These are phyloP conservation scores for Usnea hakonensis DNA, from an alignment of 495 filamentous ascomycete species.

Conservation along the genomic window DNA sequence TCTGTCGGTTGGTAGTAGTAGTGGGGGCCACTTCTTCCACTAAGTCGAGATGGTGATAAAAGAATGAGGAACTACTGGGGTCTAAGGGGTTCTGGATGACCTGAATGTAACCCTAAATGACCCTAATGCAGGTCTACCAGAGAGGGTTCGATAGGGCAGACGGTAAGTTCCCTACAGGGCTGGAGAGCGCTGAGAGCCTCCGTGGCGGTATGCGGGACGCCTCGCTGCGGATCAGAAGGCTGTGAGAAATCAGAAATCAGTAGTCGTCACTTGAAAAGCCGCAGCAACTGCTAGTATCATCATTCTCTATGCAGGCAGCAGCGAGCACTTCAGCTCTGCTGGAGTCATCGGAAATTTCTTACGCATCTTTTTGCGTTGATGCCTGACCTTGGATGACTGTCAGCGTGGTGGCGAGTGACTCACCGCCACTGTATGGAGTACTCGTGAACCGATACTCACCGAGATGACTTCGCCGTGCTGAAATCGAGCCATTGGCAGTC, in stretches of 20 bases:
- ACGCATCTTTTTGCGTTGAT: background rate
- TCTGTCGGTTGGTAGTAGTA: no score
- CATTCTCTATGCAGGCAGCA: background rate
- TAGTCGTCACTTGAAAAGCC: no score
- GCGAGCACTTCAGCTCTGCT: background rate
- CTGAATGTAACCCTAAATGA: background rate
- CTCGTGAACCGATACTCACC: no score
- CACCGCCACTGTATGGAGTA: no score
- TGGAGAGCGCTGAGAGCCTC: background rate
- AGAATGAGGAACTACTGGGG: no score
- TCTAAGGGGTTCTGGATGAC: background rate
- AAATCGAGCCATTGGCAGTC: no score
- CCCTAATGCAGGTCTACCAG: slow-evolving; percentile 6
- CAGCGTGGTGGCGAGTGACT: no score
- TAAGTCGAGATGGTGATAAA: background rate
- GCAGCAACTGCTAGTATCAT: background rate
- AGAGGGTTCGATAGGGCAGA: background rate
- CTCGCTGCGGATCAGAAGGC: background rate
- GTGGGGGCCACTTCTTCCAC: background rate
- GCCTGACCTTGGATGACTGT: background rate
- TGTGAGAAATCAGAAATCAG: background rate
- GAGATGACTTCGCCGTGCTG: no score
- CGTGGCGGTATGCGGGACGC: background rate
- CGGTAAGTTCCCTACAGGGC: background rate
- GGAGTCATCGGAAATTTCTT: background rate